Evolutionary conservation across 176 grass and related monocot genomes (phyloP).

Genomic region (Bonia amplexicaulis): DNA sequence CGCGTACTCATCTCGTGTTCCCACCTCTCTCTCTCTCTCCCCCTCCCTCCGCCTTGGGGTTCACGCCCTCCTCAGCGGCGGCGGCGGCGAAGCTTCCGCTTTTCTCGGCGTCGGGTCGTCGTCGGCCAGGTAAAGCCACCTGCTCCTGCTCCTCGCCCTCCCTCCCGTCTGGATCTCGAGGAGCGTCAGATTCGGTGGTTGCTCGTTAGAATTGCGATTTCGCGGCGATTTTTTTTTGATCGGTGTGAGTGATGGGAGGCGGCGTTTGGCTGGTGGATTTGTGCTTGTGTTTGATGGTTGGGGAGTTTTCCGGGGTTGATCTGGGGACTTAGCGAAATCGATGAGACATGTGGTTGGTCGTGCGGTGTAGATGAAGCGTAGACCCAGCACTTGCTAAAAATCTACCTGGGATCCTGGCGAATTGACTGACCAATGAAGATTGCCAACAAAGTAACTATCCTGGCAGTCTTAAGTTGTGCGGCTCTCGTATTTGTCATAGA

Average conservation of each 20-base stretch:
- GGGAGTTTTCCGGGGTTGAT: background rate
- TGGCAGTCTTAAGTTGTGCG: background rate
- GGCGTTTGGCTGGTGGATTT: background rate
- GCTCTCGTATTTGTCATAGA: background rate
- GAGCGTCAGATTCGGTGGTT: background rate
- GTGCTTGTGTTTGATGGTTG: background rate
- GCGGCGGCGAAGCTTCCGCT: background rate
- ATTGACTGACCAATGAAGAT: background rate
- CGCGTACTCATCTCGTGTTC: background rate
- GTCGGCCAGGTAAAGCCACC: background rate
- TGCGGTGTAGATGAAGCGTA: background rate
- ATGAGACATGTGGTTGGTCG: background rate
- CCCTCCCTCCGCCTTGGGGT: background rate
- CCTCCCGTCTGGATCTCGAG: background rate
- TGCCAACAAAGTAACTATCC: background rate
- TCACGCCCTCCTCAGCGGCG: constrained; percentile 3
- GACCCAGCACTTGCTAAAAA: background rate
- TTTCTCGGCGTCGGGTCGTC: background rate
- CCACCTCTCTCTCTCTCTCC: background rate
- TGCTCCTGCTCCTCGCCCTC: background rate
- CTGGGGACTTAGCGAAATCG: background rate
- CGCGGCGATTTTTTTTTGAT: background rate
- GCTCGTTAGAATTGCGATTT: background rate
- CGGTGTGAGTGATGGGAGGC: background rate
- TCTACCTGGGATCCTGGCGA: background rate